Conservation (phyloP, 1,284 basidiomycete species). For the Farysia itapuensis region DNA sequence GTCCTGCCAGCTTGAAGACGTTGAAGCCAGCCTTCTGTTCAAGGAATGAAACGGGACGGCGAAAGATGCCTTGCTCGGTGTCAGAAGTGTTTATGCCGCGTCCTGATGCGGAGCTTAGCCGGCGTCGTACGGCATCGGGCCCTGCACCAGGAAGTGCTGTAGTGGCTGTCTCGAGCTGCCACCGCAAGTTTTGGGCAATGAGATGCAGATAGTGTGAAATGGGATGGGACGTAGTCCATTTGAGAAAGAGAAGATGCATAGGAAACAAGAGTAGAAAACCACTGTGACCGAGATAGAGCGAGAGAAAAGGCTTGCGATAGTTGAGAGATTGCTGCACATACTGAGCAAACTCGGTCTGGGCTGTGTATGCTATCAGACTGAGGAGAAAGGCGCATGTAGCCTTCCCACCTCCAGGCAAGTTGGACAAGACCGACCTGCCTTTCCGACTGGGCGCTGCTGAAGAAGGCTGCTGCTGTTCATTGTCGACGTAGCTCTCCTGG, state of each 20-base stretch:
- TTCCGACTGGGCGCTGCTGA: not conserved
- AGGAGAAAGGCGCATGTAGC: conserved; percentile 48
- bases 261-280: conserved; percentile 52
- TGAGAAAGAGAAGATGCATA: conserved; percentile 45
- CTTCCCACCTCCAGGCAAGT: conserved; percentile 30
- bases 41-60: conserved; percentile 5
- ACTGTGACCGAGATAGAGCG: conserved; percentile 54
- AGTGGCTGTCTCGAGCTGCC: conserved; percentile 43
- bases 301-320: conserved; percentile 55
- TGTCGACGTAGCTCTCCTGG: conserved; percentile 23
- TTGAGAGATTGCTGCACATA: conserved; percentile 53
- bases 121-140: conserved; percentile 25
- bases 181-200: conserved; percentile 46
- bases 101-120: conserved; percentile 23
- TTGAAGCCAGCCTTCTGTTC: conserved; percentile 32
- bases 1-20: conserved; percentile 16
- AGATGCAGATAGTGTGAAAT: conserved; percentile 41
- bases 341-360: conserved; percentile 58
- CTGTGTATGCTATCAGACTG: conserved; percentile 51
- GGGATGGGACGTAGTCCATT: conserved; percentile 20
- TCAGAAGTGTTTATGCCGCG: conserved; percentile 5
- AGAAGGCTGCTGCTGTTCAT: not conserved
- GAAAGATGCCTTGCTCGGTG: conserved; percentile 3
- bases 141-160: conserved; percentile 11
- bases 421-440: conserved; percentile 13